phyloP scores from a whole-genome alignment of 139 green algal species.

The Chlamydomonas sphaeroides region DNA sequence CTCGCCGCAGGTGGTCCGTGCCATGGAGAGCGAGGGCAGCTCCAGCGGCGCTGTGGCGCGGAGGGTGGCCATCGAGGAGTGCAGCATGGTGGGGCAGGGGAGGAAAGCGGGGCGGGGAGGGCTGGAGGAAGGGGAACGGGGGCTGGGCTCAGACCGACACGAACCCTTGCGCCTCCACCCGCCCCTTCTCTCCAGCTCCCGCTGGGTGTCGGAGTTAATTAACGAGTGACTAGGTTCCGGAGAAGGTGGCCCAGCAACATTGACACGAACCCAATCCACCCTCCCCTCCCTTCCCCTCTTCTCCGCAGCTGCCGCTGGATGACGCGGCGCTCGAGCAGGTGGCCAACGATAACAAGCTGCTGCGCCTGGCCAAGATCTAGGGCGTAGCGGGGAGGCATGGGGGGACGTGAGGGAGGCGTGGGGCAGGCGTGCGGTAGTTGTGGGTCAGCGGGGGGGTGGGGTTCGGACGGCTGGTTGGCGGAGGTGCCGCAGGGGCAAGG shows the following conservation, averaged over 20 bases:
- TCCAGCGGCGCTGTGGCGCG: slow-evolving; percentile 2
- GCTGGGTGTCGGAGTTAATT: too few relatives aligned
- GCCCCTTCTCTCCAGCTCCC: neutral
- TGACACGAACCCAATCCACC: neutral
- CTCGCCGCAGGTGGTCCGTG: neutral
- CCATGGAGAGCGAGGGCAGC: slow-evolving; percentile 36
- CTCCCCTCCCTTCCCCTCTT: too few relatives aligned
- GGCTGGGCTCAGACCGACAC: neutral
- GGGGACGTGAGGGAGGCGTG: too few relatives aligned
- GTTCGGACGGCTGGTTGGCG: too few relatives aligned
- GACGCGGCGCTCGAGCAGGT: slow-evolving; percentile 3
- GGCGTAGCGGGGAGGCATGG: too few relatives aligned
- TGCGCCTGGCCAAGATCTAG: slow-evolving; percentile 28
- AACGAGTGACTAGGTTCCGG: neutral
- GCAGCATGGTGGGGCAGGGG: neutral
- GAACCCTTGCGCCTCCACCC: neutral
- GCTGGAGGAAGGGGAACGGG: neutral
- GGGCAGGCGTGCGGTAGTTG: too few relatives aligned
- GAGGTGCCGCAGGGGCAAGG: too few relatives aligned
- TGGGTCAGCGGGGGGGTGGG: too few relatives aligned
- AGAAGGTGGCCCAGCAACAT: neutral
- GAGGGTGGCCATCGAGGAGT: slow-evolving; percentile 28
- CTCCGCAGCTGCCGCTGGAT: slow-evolving; percentile 8
- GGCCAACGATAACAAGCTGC: slow-evolving; percentile 21
- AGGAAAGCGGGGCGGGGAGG: neutral